Conservation (phyloP, 1,284 basidiomycete genomes). For the Puccinia horiana region DNA sequence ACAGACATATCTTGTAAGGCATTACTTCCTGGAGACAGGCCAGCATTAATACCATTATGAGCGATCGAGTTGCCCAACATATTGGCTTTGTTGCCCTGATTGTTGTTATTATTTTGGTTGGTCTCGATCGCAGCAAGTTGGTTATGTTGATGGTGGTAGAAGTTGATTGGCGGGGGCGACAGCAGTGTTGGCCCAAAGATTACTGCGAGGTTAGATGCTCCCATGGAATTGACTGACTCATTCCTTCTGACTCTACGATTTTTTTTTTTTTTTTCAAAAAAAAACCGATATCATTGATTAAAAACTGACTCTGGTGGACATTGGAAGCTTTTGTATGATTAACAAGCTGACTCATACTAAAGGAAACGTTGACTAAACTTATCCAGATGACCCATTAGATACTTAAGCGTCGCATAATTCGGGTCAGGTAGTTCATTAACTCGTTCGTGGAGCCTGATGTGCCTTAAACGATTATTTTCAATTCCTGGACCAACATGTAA, state of each 20-base stretch:
- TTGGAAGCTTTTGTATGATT: background rate
- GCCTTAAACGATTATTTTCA: constrained; percentile 86
- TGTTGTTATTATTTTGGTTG: background rate
- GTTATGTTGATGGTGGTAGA: background rate
- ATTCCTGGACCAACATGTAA: constrained; percentile 66
- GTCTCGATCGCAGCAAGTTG: constrained; percentile 52
- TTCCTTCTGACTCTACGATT: constrained; percentile 46
- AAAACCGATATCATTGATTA: background rate
- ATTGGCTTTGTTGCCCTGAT: background rate
- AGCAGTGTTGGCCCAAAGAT: constrained; percentile 96
- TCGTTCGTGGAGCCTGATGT: constrained; percentile 91
- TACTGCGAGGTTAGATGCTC: constrained; percentile 87
- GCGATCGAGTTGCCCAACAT: constrained; percentile 25
- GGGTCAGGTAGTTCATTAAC: constrained; percentile 97
- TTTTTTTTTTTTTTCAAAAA: background rate
- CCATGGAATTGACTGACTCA: constrained; percentile 78
- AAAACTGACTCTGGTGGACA: background rate
- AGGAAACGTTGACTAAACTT: constrained; percentile 62
- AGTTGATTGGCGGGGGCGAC: constrained; percentile 64
- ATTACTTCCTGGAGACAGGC: background rate
- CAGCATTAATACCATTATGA: constrained; percentile 56
- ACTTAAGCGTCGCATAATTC: constrained; percentile 96
- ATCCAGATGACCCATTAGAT: constrained; percentile 89
- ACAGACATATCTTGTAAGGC: constrained; percentile 66
- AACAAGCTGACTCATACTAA: background rate